Base-by-base conservation (phyloP, 176 grass and related monocot genomes). In the Calamus simplicifolius region DNA sequence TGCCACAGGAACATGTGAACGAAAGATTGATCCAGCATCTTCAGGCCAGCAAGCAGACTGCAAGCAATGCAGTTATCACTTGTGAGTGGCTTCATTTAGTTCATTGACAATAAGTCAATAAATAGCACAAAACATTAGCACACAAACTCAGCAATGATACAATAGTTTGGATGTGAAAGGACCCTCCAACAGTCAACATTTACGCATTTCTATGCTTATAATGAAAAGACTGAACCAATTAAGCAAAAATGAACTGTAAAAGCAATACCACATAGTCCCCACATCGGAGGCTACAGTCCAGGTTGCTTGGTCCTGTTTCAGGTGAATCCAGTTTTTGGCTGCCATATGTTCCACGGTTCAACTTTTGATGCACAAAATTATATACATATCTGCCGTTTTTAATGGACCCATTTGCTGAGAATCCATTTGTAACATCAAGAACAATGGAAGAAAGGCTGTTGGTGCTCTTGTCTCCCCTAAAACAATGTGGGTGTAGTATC, bases 241-340 rank as follows among this genome's bases (percentile, higher is more conserved):
- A 23, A 23, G 1, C 21, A 23, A 28, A 52, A 25, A 17, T 52
- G 4, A 52, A 53, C 17, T 66, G 2, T 8, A 18, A 16, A 16
- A 51, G 27, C 50, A 64, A 69, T 97, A 97, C 92, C 87, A 88
- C 92, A 80, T 48, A 80, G 78, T 97, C 92, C 56, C 92, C 86
- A 67, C 49, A 68, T 77, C 71, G 82, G 51, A 97, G 62, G 69
- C 61, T 77, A 62, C 69, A 82, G 69, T 85, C 84, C 78, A 82
- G 57, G 51, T 64, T 88, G 29, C 81, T 73, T 61, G 74, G 59
- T 27, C 69, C 15, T 5, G 50, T 50, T 62, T 51, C 50, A 48
- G 58, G 79, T 65, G 28, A 16, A 51, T 75, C 58, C 52, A 52
- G 50, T 58, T 69, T 58, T 17, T 43, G 8, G 8, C 8, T 43